A percentile compares a stretch with the other conserved stretches of the same genome.
Conservation (phyloP, 1,284 basidiomycete genomes). For the Earliella scabrosa region DNA sequence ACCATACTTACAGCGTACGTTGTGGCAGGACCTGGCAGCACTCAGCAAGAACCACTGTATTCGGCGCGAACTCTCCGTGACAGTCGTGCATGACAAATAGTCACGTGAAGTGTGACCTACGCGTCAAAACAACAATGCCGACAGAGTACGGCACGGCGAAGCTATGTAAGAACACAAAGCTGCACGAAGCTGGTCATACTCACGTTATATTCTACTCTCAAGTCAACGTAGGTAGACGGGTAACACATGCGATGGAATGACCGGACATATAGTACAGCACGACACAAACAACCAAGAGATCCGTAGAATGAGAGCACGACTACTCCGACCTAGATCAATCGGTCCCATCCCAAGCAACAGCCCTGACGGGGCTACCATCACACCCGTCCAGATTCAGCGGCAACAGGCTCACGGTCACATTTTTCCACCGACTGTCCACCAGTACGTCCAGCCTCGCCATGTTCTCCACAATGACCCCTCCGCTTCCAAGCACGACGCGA, state of each 20-base stretch:
- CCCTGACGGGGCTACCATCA: conserved; percentile 71
- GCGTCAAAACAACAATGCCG: neutral
- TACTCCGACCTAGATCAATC: no score
- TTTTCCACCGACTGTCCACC: conserved; percentile 32
- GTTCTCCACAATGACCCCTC: conserved; percentile 71
- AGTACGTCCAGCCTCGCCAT: conserved; percentile 52
- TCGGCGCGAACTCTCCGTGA: no score
- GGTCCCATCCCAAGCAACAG: conserved; percentile 37
- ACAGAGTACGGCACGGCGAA: neutral
- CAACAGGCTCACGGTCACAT: conserved; percentile 53
- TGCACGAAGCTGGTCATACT: no score
- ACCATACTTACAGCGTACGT: no score
- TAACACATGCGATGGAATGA: no score
- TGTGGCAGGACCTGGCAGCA: no score
- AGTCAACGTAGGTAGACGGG: no score
- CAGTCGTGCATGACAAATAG: neutral
- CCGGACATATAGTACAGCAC: no score
- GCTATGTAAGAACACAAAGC: neutral
- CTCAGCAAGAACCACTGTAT: no score
- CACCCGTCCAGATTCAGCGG: conserved; percentile 58
- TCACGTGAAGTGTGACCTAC: neutral
- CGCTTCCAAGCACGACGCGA: conserved; percentile 56
- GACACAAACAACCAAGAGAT: no score
- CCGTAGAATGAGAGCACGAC: no score
- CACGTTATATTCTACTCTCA: no score